A percentile compares a stretch with the other conserved stretches of the same genome.
These are phyloP conservation scores for Amoeboaphelidium protococcarum DNA, from an alignment of 371 early-diverging fungal species.

Conservation along the genomic window DNA sequence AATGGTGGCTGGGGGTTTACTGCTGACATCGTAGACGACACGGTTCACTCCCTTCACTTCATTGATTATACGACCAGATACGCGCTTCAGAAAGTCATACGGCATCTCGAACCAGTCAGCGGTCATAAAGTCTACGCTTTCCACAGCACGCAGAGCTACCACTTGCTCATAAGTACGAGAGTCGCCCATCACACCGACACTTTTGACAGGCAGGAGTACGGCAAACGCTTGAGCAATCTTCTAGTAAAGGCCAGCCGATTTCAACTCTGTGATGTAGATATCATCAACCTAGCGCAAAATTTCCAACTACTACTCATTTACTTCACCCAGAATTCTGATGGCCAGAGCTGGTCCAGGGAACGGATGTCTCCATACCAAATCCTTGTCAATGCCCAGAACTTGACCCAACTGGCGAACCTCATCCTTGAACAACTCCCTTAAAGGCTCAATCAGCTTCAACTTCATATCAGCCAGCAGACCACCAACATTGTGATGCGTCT, in stretches of 20 bases:
- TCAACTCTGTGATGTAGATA: slow-evolving; percentile 93
- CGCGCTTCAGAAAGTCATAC: slow-evolving; percentile 55
- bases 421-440: slow-evolving; percentile 89
- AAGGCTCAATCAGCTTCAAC: slow-evolving; percentile 83
- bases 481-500: slow-evolving; percentile 96
- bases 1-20: slow-evolving; percentile 6
- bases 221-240: slow-evolving; percentile 92
- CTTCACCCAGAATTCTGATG: slow-evolving; percentile 84
- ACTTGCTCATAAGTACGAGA: slow-evolving; percentile 92
- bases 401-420: slow-evolving; percentile 80
- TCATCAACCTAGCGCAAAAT: slow-evolving; percentile 81
- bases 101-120: slow-evolving; percentile 83
- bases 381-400: slow-evolving; percentile 65
- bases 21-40: slow-evolving; percentile 66
- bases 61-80: slow-evolving; percentile 79
- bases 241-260: slow-evolving; percentile 77
- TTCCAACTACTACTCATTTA: slow-evolving; percentile 61
- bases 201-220: slow-evolving; percentile 69
- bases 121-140: slow-evolving; percentile 90
- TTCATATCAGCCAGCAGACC: slow-evolving; percentile 87
- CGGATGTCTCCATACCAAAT: slow-evolving; percentile 91
- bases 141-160: slow-evolving; percentile 83
- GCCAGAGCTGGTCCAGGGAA: slow-evolving; percentile 97
- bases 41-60: slow-evolving; percentile 93
- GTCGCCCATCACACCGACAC: slow-evolving; percentile 96